These are phyloP conservation scores for Colletotrichum simmondsii DNA, from an alignment of 2,329 filamentous ascomycete genomes.

Conservation along the genomic window DNA sequence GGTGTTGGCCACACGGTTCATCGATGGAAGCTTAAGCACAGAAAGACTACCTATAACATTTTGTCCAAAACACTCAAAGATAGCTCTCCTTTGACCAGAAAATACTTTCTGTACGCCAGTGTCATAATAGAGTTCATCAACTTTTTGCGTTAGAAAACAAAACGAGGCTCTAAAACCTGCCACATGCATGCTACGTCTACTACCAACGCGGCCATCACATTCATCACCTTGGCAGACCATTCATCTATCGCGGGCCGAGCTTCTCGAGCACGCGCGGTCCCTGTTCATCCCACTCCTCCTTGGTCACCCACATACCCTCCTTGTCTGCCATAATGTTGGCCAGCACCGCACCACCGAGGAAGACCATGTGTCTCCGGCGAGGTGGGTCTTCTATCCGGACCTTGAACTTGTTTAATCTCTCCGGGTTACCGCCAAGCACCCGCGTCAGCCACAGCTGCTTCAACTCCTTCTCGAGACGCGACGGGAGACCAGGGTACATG, in stretches of 20 bases:
- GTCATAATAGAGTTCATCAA: constrained; percentile 20
- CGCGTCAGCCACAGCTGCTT: constrained; percentile 98
- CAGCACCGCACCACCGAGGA: constrained; percentile 93
- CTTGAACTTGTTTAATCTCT: constrained; percentile 98
- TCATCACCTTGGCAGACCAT: background rate
- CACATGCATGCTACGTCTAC: constrained; percentile 34
- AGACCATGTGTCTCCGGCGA: constrained; percentile 98
- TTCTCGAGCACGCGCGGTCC: constrained; percentile 88
- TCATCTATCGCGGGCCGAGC: constrained; percentile 81
- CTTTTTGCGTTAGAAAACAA: constrained; percentile 33
- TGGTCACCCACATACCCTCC: constrained; percentile 98
- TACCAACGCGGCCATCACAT: constrained; percentile 8
- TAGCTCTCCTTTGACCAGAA: background rate
- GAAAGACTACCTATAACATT: no score
- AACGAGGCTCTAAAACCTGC: constrained; percentile 32
- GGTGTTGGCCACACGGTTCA: background rate
- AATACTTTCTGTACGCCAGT: background rate
- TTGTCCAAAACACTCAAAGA: no score
- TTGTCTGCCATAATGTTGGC: constrained; percentile 99
- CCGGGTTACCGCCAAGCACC: constrained; percentile 89
- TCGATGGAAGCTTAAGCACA: background rate
- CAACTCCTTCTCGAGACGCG: constrained; percentile 95
- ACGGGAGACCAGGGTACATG: constrained; percentile 98
- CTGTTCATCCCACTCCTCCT: constrained; percentile 96
- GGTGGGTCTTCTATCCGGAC: constrained; percentile 98